phyloP scores from a whole-genome alignment of 2,329 filamentous ascomycete species.

The Chaetomiaceae sp. region DNA sequence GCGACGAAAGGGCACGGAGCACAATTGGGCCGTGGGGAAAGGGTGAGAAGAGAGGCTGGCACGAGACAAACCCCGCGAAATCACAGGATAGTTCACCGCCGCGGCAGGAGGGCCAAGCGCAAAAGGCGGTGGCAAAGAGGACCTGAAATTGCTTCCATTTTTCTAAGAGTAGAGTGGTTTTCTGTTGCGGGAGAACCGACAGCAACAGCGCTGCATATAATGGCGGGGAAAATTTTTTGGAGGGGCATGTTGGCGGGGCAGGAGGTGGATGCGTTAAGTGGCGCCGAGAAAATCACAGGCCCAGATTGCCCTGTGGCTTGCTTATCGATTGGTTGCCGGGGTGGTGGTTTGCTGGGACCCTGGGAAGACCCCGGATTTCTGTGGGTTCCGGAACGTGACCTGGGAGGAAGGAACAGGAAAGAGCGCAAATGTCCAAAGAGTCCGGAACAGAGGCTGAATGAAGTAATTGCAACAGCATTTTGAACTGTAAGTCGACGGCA shows the following conservation, averaged over 20 bases:
- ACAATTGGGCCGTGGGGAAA: background rate
- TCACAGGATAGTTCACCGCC: conserved; percentile 8
- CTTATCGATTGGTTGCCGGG: conserved; percentile 8
- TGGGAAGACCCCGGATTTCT: background rate
- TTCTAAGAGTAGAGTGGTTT: conserved; percentile 9
- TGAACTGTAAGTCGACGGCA: too few relatives aligned
- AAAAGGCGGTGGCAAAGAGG: conserved; percentile 2
- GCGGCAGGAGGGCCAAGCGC: conserved; percentile 11
- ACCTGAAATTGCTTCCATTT: conserved; percentile 12
- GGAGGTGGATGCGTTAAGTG: background rate
- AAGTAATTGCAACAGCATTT: too few relatives aligned
- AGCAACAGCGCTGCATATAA: conserved; percentile 6
- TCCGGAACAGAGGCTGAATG: too few relatives aligned
- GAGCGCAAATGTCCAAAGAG: too few relatives aligned
- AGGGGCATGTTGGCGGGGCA: conserved; percentile 15
- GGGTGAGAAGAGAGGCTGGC: background rate
- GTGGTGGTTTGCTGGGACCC: background rate
- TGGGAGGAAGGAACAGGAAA: too few relatives aligned
- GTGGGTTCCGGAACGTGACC: background rate
- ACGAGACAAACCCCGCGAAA: too few relatives aligned
- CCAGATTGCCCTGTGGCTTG: background rate
- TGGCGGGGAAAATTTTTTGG: conserved; percentile 23
- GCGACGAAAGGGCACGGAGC: background rate
- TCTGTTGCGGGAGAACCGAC: conserved; percentile 9
- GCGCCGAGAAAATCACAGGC: conserved; percentile 5